phyloP scores from a whole-genome alignment of 345 rosid genomes.

The Noccaea bulbosa region DNA sequence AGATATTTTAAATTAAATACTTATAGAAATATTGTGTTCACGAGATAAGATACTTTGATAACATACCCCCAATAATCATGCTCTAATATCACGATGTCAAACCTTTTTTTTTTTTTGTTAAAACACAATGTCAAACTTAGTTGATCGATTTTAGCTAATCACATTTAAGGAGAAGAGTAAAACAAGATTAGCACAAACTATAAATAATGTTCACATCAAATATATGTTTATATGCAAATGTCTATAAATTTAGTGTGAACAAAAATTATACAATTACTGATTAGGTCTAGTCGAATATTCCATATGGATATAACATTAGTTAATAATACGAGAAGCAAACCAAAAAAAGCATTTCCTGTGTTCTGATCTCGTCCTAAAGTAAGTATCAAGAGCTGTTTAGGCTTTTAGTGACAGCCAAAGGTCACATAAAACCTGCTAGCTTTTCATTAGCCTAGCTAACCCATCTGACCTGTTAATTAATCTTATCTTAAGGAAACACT shows the following conservation, averaged over 20 bases:
- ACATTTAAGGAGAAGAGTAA: neutral
- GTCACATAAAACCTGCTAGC: constrained; percentile 24
- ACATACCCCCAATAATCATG: too few species aligned
- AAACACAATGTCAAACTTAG: constrained; percentile 23
- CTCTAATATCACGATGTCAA: constrained; percentile 26
- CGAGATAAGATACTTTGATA: too few species aligned
- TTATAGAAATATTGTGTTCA: too few species aligned
- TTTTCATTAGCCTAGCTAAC: constrained; percentile 18
- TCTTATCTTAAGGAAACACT: constrained; percentile 32
- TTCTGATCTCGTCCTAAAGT: constrained; percentile 28
- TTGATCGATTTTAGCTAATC: constrained; percentile 22
- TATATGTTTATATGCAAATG: constrained; percentile 2
- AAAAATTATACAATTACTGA: constrained; percentile 2
- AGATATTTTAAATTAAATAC: too few species aligned
- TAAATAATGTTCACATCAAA: constrained; percentile 4
- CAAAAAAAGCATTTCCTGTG: constrained; percentile 27
- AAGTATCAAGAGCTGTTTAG: constrained; percentile 39
- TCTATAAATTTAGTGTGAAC: constrained; percentile 3
- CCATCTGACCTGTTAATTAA: constrained; percentile 29
- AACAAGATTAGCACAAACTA: constrained; percentile 31
- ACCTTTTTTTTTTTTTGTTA: neutral
- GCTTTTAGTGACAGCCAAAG: constrained; percentile 34
- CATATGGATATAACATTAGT: constrained; percentile 32
- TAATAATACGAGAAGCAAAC: neutral
- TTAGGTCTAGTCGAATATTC: constrained; percentile 35